Percentiles rank a stretch among this genome's conserved stretches.
Evolutionary conservation across 2,329 filamentous ascomycete genomes (phyloP).

Genomic region (Didymosphaeria variabile): DNA sequence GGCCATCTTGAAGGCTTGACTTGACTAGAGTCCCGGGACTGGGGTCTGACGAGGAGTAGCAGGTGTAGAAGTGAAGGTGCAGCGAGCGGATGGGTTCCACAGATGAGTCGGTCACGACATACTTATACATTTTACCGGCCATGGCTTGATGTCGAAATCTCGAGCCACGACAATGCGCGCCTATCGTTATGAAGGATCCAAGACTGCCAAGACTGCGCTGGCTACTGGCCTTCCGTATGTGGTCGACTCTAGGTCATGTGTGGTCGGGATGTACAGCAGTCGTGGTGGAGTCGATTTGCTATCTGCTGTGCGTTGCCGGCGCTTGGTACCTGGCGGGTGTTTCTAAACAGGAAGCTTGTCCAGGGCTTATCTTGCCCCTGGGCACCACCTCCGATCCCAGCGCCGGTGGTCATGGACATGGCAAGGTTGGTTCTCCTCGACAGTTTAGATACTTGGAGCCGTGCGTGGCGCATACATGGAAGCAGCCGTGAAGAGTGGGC

Average conservation of each 20-base stretch:
- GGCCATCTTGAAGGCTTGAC: constrained; percentile 12
- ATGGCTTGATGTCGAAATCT: constrained; percentile 10
- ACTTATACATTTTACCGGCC: constrained; percentile 27
- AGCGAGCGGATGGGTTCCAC: constrained; percentile 30
- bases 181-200: constrained; percentile 17
- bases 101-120: constrained; percentile 15
- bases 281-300: constrained; percentile 3
- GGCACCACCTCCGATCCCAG: constrained; percentile 10
- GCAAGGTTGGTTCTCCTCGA: background rate
- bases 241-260: constrained; percentile 10
- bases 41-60: constrained; percentile 13
- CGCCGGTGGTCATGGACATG: background rate
- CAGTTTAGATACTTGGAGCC: background rate
- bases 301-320: constrained; percentile 10
- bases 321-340: constrained; percentile 13
- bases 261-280: constrained; percentile 6
- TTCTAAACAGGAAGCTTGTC: constrained; percentile 14
- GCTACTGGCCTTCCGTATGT: constrained; percentile 30
- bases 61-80: constrained; percentile 23
- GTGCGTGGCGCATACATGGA: background rate
- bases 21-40: constrained; percentile 10
- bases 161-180: constrained; percentile 23
- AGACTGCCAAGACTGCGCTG: constrained; percentile 26
- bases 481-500: background rate
- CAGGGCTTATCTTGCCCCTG: constrained; percentile 6